phyloP scores from a whole-genome alignment of 192 early-diverging fungal genomes.

The Coemansia sp. region DNA sequence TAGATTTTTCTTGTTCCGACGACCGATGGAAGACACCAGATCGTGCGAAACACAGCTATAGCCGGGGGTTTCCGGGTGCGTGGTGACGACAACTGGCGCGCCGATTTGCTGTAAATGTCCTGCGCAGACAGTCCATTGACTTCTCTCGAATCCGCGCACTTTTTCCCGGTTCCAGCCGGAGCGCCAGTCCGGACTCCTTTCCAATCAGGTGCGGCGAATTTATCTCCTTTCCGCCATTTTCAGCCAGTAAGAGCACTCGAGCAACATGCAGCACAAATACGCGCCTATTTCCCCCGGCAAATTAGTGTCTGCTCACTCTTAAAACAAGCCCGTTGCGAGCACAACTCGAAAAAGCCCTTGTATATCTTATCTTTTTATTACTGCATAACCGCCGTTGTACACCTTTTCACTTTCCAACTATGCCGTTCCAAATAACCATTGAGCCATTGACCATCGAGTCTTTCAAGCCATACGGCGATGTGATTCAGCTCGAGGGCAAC shows the following conservation, averaged over 20 bases:
- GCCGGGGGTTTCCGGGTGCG: too few species aligned
- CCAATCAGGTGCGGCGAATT: neutral
- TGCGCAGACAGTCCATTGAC: neutral
- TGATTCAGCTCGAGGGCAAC: constrained; percentile 62
- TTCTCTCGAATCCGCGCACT: neutral
- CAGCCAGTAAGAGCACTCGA: neutral
- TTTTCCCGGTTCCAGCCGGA: neutral
- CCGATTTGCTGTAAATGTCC: neutral
- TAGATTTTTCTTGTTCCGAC: too few species aligned
- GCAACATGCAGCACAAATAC: neutral
- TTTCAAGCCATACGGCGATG: constrained; percentile 73
- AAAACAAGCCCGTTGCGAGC: neutral
- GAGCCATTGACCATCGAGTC: constrained; percentile 66
- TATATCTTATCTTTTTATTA: neutral
- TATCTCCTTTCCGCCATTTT: neutral
- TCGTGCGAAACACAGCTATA: too few species aligned
- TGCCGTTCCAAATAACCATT: constrained; percentile 49
- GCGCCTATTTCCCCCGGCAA: neutral
- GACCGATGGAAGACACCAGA: too few species aligned
- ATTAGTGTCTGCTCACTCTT: neutral
- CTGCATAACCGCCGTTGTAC: neutral
- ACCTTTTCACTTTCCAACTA: neutral
- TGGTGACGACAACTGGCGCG: neutral
- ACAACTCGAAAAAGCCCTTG: neutral
- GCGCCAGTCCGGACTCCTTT: neutral